Conservation (phyloP, 257 asterid species). For the Plantago ovata region DNA sequence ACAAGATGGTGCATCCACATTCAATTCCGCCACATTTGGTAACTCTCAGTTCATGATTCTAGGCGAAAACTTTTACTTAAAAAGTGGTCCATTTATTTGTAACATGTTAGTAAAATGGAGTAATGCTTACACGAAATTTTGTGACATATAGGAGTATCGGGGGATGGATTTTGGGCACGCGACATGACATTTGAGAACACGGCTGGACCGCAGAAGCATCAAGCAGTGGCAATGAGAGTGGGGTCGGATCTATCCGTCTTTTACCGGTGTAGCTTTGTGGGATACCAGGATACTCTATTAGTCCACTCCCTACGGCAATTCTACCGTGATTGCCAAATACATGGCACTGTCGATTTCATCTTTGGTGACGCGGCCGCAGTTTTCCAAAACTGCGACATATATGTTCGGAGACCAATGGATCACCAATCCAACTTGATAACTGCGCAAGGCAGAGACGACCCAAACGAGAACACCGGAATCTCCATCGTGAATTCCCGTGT, state of each 20-base stretch:
- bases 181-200: constrained; percentile 54
- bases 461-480: constrained; percentile 60
- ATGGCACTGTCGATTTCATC: constrained; percentile 58
- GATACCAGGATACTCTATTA: constrained; percentile 56
- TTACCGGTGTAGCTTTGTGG: constrained; percentile 51
- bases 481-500: constrained; percentile 42
- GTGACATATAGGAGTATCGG: constrained; percentile 34
- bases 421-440: constrained; percentile 47
- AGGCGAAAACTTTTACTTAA: not conserved
- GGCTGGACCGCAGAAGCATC: constrained; percentile 57
- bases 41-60: constrained; percentile 11
- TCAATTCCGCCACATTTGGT: constrained; percentile 59
- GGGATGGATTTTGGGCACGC: constrained; percentile 44
- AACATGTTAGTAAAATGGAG: not conserved
- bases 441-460: constrained; percentile 60
- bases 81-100: not conserved
- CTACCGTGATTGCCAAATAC: constrained; percentile 47
- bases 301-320: constrained; percentile 55
- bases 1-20: constrained; percentile 49
- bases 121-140: not conserved
- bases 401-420: constrained; percentile 40
- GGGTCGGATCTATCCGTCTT: constrained; percentile 44
- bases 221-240: constrained; percentile 54
- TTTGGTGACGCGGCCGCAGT: constrained; percentile 65
- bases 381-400: constrained; percentile 43